Conservation (phyloP, 495 filamentous ascomycete species). For the Hyaloscypha hepaticicola region DNA sequence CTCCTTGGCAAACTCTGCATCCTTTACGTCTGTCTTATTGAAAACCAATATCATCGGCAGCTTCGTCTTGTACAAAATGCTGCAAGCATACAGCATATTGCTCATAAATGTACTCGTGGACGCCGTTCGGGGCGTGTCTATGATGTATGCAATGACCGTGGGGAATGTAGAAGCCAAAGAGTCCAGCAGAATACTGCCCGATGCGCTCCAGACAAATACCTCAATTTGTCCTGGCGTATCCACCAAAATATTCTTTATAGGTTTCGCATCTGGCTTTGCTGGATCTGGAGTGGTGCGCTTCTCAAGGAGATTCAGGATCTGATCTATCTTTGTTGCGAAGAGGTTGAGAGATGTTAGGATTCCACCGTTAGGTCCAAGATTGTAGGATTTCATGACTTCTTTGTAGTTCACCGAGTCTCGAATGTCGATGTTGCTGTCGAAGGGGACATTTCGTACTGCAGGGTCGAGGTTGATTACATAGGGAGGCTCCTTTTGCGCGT, state of each 20-base stretch:
- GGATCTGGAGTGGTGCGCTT: slow-evolving; percentile 74
- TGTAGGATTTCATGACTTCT: slow-evolving; percentile 99
- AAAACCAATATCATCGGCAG: slow-evolving; percentile 98
- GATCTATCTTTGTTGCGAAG: slow-evolving; percentile 96
- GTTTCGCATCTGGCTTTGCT: slow-evolving; percentile 56
- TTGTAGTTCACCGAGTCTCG: slow-evolving; percentile 99
- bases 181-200: slow-evolving; percentile 88
- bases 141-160: slow-evolving; percentile 94
- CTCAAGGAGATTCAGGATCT: slow-evolving; percentile 84
- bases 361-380: slow-evolving; percentile 96
- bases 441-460: slow-evolving; percentile 92
- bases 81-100: slow-evolving; percentile 99
- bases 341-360: slow-evolving; percentile 95
- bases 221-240: slow-evolving; percentile 98
- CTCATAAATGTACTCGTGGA: slow-evolving; percentile 97
- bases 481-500: slow-evolving; percentile 68
- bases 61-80: slow-evolving; percentile 97
- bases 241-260: slow-evolving; percentile 81
- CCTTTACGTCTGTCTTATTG: slow-evolving; percentile 96
- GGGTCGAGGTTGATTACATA: slow-evolving; percentile 98
- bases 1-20: slow-evolving; percentile 89
- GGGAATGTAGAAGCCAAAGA: slow-evolving; percentile 90
- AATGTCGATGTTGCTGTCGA: slow-evolving; percentile 98
- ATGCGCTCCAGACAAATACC: slow-evolving; percentile 96
- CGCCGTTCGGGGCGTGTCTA: slow-evolving; percentile 90